Base-by-base conservation (phyloP, 306 rosid genomes). In the Acacia acuminata region DNA sequence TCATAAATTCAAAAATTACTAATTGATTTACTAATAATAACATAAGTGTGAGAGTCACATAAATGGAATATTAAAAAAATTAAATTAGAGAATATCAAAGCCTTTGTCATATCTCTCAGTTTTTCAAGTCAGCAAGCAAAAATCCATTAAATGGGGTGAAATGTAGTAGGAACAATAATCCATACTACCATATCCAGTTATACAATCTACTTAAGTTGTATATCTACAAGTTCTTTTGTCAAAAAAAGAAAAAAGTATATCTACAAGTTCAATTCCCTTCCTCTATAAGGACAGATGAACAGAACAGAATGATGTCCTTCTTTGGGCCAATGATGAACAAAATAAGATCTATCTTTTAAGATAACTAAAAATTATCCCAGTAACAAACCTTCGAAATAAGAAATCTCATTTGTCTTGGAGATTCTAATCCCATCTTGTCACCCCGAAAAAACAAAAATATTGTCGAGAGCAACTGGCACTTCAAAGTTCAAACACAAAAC, bases 101-200 rank as follows among this genome's bases (percentile, higher is more conserved):
- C 99, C 96, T 96, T 98, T 92, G 91, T 96, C 98, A 94, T 91
- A 87, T 96, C 99, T 86, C 98, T 89, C 82, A 92, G 81, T 72
- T 92, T 98, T 66, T 94, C 98, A 73, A 96, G 83, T 85, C 79
- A 5, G 38, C 36, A 7, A 8, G 61, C 53, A 75, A 34, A 53
- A 24, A 22, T 24, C 14, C 10, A 60, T 24, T 9, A 22, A 60
- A 22, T 11, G 34, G 7, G 13, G 36, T 17, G 45, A 70, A n/a
- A 10, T 40, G n/a, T 13, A 71, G n/a, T 25, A 25, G 11, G 60
- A 24, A 44, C 40, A 13, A 45, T 14, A n/a, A 22, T n/a, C 30
- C 4, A 75, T 55, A 43, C 38, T 1, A 76, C 53, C 40, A 34
- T 44, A 42, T 25, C 38, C 38, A 58, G 12, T 56, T 24, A 25